phyloP scores from a whole-genome alignment of 1,284 basidiomycete species.

The Hemileia vastatrix region DNA sequence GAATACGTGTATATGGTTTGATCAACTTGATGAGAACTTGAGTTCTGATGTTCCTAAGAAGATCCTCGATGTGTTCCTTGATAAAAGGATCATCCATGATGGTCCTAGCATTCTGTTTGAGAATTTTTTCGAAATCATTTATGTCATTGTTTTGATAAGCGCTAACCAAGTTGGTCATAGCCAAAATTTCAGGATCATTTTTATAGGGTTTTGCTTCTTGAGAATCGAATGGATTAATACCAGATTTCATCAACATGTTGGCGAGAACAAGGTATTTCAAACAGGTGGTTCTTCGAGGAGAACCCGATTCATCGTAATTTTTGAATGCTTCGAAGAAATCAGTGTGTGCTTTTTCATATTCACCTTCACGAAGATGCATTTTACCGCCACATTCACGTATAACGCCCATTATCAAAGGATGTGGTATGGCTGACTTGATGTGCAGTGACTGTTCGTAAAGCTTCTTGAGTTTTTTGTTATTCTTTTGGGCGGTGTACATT shows the following conservation, averaged over 20 bases:
- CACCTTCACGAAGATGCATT: conserved; percentile 99
- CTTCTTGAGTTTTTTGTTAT: conserved; percentile 94
- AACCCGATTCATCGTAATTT: conserved; percentile 95
- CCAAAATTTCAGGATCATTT: conserved; percentile 86
- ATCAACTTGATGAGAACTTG: conserved; percentile 96
- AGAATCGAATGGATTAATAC: conserved; percentile 97
- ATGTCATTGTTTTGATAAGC: conserved; percentile 94
- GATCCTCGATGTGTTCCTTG: conserved; percentile 82
- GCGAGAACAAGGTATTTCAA: conserved; percentile 95
- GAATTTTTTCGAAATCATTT: conserved; percentile 85
- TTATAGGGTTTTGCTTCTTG: conserved; percentile 99
- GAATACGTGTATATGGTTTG: conserved; percentile 88
- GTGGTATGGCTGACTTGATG: conserved; percentile 90
- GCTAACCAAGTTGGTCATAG: conserved; percentile 91
- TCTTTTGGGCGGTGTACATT: conserved; percentile 93
- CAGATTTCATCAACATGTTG: conserved; percentile 94
- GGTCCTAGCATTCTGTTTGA: conserved; percentile 78
- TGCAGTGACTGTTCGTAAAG: conserved; percentile 89
- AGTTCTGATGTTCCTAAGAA: conserved; percentile 80
- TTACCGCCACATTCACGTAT: conserved; percentile 98
- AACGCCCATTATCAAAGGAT: conserved; percentile 95
- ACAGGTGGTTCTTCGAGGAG: conserved; percentile 88
- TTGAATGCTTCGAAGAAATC: conserved; percentile 98
- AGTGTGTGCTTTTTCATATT: conserved; percentile 69
- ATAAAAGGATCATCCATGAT: conserved; percentile 96